A percentile compares a stretch with the other conserved stretches of the same genome.
Conservation (phyloP, 2,329 filamentous ascomycete genomes). For the Colletotrichum chlorophyti region DNA sequence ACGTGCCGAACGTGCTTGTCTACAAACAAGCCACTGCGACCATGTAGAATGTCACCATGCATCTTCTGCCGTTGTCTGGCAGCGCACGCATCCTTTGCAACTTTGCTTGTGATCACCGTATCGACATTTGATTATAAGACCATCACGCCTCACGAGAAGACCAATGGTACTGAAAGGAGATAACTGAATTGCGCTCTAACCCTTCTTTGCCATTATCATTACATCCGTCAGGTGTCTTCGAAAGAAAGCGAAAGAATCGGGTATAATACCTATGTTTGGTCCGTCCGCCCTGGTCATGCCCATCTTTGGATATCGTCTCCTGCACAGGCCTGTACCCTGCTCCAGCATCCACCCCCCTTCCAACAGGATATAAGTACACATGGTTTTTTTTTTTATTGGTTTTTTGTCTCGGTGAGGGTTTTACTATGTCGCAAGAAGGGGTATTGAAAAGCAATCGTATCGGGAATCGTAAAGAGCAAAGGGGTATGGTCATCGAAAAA, state of each 20-base stretch:
- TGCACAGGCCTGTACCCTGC: slow-evolving; percentile 1
- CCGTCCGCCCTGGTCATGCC: slow-evolving; percentile 6
- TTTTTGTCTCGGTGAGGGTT: not conserved
- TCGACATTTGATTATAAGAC: no score
- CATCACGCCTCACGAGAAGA: no score
- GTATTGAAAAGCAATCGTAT: slow-evolving; percentile 21
- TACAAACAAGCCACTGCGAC: no score
- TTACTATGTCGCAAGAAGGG: slow-evolving; percentile 6
- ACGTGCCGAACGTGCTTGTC: no score
- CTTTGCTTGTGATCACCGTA: no score
- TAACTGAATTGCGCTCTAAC: no score
- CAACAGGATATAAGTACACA: slow-evolving; percentile 13
- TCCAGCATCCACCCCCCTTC: not conserved
- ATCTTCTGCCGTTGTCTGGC: no score
- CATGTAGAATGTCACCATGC: no score
- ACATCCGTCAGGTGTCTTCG: not conserved
- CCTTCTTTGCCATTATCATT: slow-evolving; percentile 8
- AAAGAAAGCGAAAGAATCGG: slow-evolving; percentile 2
- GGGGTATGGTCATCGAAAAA: not conserved
- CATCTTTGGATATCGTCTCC: slow-evolving; percentile 19
- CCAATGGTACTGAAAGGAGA: no score
- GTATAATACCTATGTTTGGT: slow-evolving; percentile 10
- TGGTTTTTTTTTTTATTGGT: not conserved
- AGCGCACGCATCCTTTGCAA: no score
- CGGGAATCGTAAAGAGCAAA: slow-evolving; percentile 10